Percentiles rank a stretch among this genome's conserved stretches.
phyloP scores from a whole-genome alignment of 202 grass and related monocot genomes.

The Schoenoplectus tabernaemontani region DNA sequence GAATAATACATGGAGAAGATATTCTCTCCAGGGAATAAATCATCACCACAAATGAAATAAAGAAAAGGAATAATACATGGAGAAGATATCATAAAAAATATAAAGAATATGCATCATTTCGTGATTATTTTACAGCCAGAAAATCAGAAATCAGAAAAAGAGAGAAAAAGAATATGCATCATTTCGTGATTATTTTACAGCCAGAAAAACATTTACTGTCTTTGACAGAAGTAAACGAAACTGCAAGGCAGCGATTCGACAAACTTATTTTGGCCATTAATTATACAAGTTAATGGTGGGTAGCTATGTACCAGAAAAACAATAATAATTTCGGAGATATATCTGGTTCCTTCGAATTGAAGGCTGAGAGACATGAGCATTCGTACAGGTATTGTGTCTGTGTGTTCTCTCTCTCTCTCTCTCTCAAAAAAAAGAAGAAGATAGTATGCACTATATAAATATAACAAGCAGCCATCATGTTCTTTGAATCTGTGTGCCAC shows the following conservation, averaged over 20 bases:
- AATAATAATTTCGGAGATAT: constrained; percentile 1
- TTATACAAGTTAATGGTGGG: not conserved
- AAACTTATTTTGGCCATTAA: not conserved
- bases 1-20: not conserved
- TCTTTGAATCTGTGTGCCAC: too few species aligned
- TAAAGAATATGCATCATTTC: not conserved
- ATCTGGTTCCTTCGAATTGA: not conserved
- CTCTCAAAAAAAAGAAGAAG: too few species aligned
- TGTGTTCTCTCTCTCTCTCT: too few species aligned
- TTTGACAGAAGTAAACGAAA: not conserved
- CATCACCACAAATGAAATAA: not conserved
- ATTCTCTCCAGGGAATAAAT: not conserved
- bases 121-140: not conserved
- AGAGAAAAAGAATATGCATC: not conserved
- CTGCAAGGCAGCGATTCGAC: not conserved
- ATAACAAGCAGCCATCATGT: too few species aligned
- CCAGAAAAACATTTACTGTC: not conserved
- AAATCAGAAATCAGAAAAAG: not conserved
- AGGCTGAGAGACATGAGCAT: not conserved
- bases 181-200: not conserved
- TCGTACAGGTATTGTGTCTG: not conserved
- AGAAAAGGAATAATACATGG: too few species aligned
- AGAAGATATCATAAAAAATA: not conserved
- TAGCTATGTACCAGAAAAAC: not conserved
- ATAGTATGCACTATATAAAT: too few species aligned